phyloP scores from a whole-genome alignment of 495 filamentous ascomycete species.

The Pyrenopolyporus hunteri region DNA sequence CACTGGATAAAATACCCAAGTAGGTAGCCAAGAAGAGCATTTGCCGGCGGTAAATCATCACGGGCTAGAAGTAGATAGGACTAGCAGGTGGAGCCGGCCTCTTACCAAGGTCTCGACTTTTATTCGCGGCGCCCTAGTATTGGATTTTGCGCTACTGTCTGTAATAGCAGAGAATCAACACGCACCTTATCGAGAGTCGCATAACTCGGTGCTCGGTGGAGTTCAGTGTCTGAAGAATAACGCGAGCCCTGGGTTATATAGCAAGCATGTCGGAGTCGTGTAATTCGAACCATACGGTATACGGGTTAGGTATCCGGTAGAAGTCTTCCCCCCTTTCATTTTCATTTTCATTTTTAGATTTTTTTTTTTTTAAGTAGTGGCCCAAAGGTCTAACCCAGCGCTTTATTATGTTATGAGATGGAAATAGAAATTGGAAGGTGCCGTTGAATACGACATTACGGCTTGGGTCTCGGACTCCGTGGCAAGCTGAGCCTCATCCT shows the following conservation, averaged over 20 bases:
- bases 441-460: conserved; percentile 31
- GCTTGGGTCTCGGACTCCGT: conserved; percentile 15
- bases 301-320: no score
- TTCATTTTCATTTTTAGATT: no score
- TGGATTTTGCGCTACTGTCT: no score
- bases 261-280: background rate
- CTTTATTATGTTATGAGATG: conserved; percentile 29
- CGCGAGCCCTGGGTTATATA: no score
- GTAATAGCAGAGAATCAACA: no score
- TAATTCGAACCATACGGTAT: background rate
- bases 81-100: conserved; percentile 19
- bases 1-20: conserved; percentile 33
- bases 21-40: conserved; percentile 25
- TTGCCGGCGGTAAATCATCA: conserved; percentile 31
- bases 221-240: background rate
- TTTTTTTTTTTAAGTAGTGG: background rate
- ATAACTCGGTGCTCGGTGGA: background rate
- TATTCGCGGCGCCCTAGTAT: background rate
- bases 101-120: conserved; percentile 20
- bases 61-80: conserved; percentile 13
- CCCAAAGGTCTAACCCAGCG: conserved; percentile 14
- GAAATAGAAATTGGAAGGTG: conserved; percentile 24
- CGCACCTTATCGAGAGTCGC: no score
- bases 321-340: no score
- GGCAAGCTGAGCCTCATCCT: conserved; percentile 34